Evolutionary conservation across 495 filamentous ascomycete genomes (phyloP).

Genomic region (Lasiosphaeria hispida): DNA sequence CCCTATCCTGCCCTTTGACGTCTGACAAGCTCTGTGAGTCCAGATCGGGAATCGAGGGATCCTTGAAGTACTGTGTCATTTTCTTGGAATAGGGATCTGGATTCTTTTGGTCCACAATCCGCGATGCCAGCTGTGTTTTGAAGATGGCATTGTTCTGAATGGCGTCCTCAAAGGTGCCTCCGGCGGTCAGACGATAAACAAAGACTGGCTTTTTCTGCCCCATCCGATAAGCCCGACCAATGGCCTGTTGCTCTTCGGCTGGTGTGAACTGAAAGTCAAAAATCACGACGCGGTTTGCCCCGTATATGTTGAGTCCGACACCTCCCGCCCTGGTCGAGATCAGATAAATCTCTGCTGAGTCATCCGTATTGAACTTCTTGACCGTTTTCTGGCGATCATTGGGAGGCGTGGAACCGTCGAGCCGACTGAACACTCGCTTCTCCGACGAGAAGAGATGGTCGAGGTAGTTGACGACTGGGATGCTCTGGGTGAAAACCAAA

Average conservation of each 20-base stretch:
- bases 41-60: slow-evolving; percentile 49
- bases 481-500: slow-evolving; percentile 75
- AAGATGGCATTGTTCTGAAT: slow-evolving; percentile 70
- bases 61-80: slow-evolving; percentile 54
- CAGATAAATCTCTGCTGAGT: slow-evolving; percentile 56
- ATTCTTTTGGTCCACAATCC: slow-evolving; percentile 83
- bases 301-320: slow-evolving; percentile 75
- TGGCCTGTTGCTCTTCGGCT: slow-evolving; percentile 78
- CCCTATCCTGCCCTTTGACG: slow-evolving; percentile 61
- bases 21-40: slow-evolving; percentile 46
- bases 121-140: slow-evolving; percentile 74
- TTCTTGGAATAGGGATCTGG: slow-evolving; percentile 55
- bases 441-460: slow-evolving; percentile 49
- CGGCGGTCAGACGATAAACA: slow-evolving; percentile 80
- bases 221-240: slow-evolving; percentile 83
- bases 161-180: slow-evolving; percentile 74
- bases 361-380: slow-evolving; percentile 63
- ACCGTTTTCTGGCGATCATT: slow-evolving; percentile 55
- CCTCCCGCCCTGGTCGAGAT: slow-evolving; percentile 84
- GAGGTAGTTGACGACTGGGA: slow-evolving; percentile 67
- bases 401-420: slow-evolving; percentile 64
- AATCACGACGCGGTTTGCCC: slow-evolving; percentile 85
- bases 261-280: slow-evolving; percentile 85
- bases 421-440: slow-evolving; percentile 46
- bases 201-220: slow-evolving; percentile 81